Evolutionary conservation across 805 yeast species (phyloP), one percentile per base, ranked within the genome.

Genomic region (Candida mattraensis): DNA sequence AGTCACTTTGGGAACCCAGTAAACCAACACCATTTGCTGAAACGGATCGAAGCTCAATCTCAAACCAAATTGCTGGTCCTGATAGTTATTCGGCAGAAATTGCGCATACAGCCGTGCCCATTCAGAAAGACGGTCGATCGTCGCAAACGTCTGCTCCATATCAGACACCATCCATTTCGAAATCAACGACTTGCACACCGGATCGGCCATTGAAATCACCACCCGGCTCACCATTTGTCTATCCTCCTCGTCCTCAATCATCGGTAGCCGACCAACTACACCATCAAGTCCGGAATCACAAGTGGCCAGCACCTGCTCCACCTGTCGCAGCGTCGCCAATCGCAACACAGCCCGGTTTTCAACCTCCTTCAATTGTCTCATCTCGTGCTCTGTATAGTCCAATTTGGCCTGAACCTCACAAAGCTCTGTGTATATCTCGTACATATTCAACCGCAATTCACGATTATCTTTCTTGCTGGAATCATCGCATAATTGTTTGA

Each of bases 161-260:
- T 57, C 50, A 4, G n/a, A n/a, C n/a, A n/a, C n/a, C n/a, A n/a
- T n/a, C 75, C 78, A 74, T 2, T 38, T 4, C 1, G 43, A 47
- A 16, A 70, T 42, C 5, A 45, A 19, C 3, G 25, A 9, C 1
- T 23, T 10, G 14, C 55, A 35, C 3, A 39, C n/a, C 2, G 63
- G 56, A 11, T 40, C 44, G 5, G 63, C 12, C 6, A 49, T 22
- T 1, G 60, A 42, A 5, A 48, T 28, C 2, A 54, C 29, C 3
- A 53, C 16, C 11, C 45, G 47, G 1, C 39, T 40, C 12, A 48
- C 25, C 19, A 27, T 15, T 18, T 24, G 15, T 23, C 32, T 18
- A 26, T 40, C 48, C 14, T 40, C 41, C 4, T 18, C 16, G 23
- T 44, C 43, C n/a, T n/a, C n/a, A n/a, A n/a, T n/a, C n/a, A n/a